Evolutionary conservation across 2,329 filamentous ascomycete species (phyloP).

Genomic region (Phaeophleospora eucalypticola): DNA sequence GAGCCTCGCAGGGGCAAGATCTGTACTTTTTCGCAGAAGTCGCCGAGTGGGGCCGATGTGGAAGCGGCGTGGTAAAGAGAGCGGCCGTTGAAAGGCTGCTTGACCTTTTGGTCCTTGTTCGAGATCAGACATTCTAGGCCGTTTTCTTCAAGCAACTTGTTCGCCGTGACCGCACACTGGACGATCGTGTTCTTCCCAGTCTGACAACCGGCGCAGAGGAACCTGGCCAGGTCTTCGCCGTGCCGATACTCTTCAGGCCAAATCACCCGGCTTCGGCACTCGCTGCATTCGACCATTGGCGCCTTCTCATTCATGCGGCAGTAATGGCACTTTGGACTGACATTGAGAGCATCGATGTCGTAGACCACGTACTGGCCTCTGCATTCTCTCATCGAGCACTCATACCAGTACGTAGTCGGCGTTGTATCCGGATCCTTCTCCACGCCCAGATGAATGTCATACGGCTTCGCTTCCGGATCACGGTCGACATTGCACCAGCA

Average conservation of each 20-base stretch:
- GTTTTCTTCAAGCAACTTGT: slow-evolving; percentile 6
- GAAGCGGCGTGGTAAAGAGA: slow-evolving; percentile 7
- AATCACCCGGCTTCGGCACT: slow-evolving; percentile 9
- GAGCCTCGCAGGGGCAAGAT: slow-evolving; percentile 4
- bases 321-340: slow-evolving; percentile 15
- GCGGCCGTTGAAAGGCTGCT: slow-evolving; percentile 2
- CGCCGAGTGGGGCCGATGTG: slow-evolving; percentile 1
- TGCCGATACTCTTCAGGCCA: slow-evolving; percentile 14
- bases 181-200: slow-evolving; percentile 4
- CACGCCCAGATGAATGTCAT: neutral
- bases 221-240: neutral
- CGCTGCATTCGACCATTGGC: slow-evolving; percentile 8
- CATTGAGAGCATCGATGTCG: slow-evolving; percentile 8
- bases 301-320: slow-evolving; percentile 5
- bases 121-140: slow-evolving; percentile 8
- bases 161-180: slow-evolving; percentile 6
- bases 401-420: slow-evolving; percentile 5
- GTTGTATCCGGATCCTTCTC: neutral
- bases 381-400: slow-evolving; percentile 7
- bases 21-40: slow-evolving; percentile 6
- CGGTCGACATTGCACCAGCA: slow-evolving; percentile 4
- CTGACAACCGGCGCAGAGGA: slow-evolving; percentile 10
- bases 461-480: slow-evolving; percentile 1
- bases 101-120: slow-evolving; percentile 6
- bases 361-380: slow-evolving; percentile 13